These are phyloP conservation scores for Quercus cerris DNA, from an alignment of 306 rosid genomes.

Conservation along the genomic window DNA sequence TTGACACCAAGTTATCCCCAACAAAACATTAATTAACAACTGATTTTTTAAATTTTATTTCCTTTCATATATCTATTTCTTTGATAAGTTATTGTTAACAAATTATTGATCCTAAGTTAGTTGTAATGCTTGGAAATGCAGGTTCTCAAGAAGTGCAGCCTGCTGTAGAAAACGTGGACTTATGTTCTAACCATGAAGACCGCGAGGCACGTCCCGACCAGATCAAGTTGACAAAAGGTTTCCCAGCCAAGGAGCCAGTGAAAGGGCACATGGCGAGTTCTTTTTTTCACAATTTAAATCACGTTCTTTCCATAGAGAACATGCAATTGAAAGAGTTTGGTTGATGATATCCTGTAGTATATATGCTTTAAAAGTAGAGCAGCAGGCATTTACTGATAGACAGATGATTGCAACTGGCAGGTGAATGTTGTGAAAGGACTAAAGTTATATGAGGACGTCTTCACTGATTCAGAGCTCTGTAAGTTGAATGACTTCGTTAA, in stretches of 20 bases:
- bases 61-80: not conserved
- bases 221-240: slow-evolving; percentile 89
- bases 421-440: slow-evolving; percentile 97
- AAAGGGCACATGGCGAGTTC: slow-evolving; percentile 90
- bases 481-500: slow-evolving; percentile 67
- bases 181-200: slow-evolving; percentile 79
- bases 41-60: not conserved
- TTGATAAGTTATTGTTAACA: not conserved
- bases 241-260: slow-evolving; percentile 85
- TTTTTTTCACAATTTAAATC: slow-evolving; percentile 22
- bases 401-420: slow-evolving; percentile 47
- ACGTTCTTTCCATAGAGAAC: slow-evolving; percentile 9
- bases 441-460: slow-evolving; percentile 77
- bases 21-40: not conserved
- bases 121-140: slow-evolving; percentile 20
- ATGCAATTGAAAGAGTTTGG: slow-evolving; percentile 5
- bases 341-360: not conserved
- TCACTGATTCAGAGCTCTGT: slow-evolving; percentile 66
- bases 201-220: slow-evolving; percentile 75
- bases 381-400: slow-evolving; percentile 26
- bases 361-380: not conserved
- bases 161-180: slow-evolving; percentile 33
- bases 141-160: slow-evolving; percentile 83
- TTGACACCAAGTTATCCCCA: not conserved
- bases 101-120: not conserved